These are phyloP conservation scores for Peronospora belbahrii DNA, from an alignment of 352 stramenopile genomes.

Conservation along the genomic window DNA sequence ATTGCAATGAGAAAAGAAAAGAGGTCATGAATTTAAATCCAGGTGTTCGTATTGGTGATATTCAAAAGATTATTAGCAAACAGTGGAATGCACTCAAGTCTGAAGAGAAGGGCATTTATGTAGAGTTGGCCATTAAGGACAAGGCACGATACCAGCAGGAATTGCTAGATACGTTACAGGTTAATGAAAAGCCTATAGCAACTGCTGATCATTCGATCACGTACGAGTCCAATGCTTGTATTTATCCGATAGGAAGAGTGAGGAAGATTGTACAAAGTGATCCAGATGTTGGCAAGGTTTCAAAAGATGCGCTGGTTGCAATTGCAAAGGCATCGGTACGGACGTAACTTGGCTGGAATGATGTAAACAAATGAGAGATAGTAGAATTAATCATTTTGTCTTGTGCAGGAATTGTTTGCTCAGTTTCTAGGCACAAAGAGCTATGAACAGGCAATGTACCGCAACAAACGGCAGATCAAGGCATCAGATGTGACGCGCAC, in stretches of 20 bases:
- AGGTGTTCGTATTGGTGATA: slow-evolving; percentile 46
- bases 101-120: slow-evolving; percentile 86
- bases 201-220: slow-evolving; percentile 25
- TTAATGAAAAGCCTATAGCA: slow-evolving; percentile 44
- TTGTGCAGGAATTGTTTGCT: slow-evolving; percentile 79
- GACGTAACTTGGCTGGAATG: background rate
- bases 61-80: slow-evolving; percentile 87
- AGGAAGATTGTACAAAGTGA: slow-evolving; percentile 92
- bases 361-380: background rate
- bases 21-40: slow-evolving; percentile 56
- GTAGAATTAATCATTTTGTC: background rate
- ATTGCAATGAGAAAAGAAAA: slow-evolving; percentile 72
- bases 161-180: slow-evolving; percentile 52
- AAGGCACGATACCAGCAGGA: slow-evolving; percentile 78
- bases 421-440: slow-evolving; percentile 87
- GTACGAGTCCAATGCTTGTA: slow-evolving; percentile 27
- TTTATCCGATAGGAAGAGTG: slow-evolving; percentile 73
- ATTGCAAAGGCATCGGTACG: slow-evolving; percentile 88
- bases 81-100: slow-evolving; percentile 83
- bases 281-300: slow-evolving; percentile 86
- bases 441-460: slow-evolving; percentile 76
- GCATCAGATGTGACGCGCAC: slow-evolving; percentile 59
- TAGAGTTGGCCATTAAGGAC: slow-evolving; percentile 79
- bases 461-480: slow-evolving; percentile 80
- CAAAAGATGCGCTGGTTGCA: slow-evolving; percentile 87